Conservation (phyloP, 352 stramenopile genomes). For the Phytopythium chamaehyphon region DNA sequence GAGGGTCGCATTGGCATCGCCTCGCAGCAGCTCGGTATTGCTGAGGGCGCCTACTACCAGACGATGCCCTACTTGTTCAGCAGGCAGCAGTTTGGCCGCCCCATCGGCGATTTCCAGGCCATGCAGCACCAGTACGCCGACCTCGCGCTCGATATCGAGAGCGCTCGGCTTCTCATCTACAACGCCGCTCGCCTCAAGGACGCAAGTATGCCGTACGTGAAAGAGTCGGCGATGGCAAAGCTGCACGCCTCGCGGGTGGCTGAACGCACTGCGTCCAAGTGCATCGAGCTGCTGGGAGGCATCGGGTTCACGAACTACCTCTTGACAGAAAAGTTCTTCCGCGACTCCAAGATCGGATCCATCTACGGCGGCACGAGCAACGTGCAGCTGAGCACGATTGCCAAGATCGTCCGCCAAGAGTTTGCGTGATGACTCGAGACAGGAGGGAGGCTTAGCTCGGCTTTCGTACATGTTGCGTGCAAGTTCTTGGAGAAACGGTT, state of each 20-base stretch:
- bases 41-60: conserved; percentile 90
- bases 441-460: no score
- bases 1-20: conserved; percentile 92
- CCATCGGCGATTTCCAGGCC: conserved; percentile 89
- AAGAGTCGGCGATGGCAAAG: conserved; percentile 94
- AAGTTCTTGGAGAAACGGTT: no score
- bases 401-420: conserved; percentile 71
- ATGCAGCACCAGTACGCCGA: conserved; percentile 95
- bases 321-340: conserved; percentile 92
- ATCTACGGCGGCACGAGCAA: conserved; percentile 96
- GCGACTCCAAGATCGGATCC: conserved; percentile 93
- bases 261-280: conserved; percentile 87
- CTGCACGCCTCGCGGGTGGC: conserved; percentile 90
- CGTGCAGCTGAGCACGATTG: conserved; percentile 91
- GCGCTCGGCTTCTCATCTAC: conserved; percentile 87
- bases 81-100: conserved; percentile 90
- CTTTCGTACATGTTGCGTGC: no score
- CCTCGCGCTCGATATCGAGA: conserved; percentile 88
- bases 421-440: conserved; percentile 37
- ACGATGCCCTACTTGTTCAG: conserved; percentile 92
- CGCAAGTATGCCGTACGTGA: conserved; percentile 85
- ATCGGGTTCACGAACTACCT: conserved; percentile 91
- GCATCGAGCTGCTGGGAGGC: conserved; percentile 91
- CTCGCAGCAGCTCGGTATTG: conserved; percentile 93
- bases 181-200: conserved; percentile 92